Evolutionary conservation across 75 land plant genomes (phyloP).

Genomic region (Pinus tabuliformis): DNA sequence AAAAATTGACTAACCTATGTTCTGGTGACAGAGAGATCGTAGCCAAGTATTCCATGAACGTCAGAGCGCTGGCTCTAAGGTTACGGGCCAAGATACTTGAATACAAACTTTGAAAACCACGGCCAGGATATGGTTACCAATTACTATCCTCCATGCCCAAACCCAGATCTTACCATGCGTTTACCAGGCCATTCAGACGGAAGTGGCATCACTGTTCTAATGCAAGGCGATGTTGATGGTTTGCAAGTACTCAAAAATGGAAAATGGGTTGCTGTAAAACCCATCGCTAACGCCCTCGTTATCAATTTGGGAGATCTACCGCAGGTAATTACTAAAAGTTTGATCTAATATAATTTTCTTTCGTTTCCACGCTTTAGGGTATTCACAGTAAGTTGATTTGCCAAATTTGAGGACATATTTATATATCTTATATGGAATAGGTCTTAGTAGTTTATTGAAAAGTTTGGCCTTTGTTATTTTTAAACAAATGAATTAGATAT

Average conservation of each 20-base stretch:
- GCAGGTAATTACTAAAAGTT: slow-evolving; percentile 10
- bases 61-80: slow-evolving; percentile 21
- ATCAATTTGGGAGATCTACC: slow-evolving; percentile 21
- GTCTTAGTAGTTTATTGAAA: too few relatives aligned
- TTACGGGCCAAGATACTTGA: slow-evolving; percentile 30
- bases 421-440: too few relatives aligned
- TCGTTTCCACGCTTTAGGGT: too few relatives aligned
- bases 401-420: too few relatives aligned
- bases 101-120: slow-evolving; percentile 16
- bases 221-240: slow-evolving; percentile 28
- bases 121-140: slow-evolving; percentile 11
- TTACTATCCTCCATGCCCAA: slow-evolving; percentile 36
- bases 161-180: slow-evolving; percentile 23
- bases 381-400: too few relatives aligned
- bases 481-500: too few relatives aligned
- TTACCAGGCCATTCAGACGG: slow-evolving; percentile 18
- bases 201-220: slow-evolving; percentile 18
- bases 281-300: slow-evolving; percentile 16
- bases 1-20: background rate
- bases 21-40: slow-evolving; percentile 26
- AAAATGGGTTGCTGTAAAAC: slow-evolving; percentile 22
- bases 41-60: slow-evolving; percentile 20
- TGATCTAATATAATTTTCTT: too few relatives aligned
- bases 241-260: slow-evolving; percentile 17
- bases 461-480: too few relatives aligned